Evolutionary conservation across 129 eudicot genomes (phyloP).

Genomic region (Artemisia annua): DNA sequence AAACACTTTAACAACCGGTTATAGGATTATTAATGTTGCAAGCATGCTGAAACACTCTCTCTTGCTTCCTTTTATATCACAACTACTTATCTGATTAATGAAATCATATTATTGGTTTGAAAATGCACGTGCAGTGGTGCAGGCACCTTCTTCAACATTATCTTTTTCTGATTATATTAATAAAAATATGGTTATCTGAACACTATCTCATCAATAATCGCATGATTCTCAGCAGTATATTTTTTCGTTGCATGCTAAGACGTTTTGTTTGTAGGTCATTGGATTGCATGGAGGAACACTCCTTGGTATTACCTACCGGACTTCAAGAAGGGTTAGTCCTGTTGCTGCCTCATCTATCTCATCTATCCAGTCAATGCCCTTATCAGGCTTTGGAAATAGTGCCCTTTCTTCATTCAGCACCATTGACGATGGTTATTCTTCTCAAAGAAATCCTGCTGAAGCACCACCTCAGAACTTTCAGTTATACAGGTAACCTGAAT

Average conservation of each 20-base stretch:
- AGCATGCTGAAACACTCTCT: not conserved
- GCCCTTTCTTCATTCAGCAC: conserved; percentile 73
- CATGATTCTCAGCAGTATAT: not conserved
- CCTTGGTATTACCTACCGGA: conserved; percentile 88
- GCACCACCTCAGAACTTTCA: conserved; percentile 91
- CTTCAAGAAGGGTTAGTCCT: conserved; percentile 82
- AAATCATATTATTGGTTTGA: not conserved
- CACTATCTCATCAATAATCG: not conserved
- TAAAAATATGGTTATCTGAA: not conserved
- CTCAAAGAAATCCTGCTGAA: conserved; percentile 61
- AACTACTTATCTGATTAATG: no score
- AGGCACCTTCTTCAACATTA: not conserved
- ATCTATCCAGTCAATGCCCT: conserved; percentile 90
- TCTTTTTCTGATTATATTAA: not conserved
- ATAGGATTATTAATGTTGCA: not conserved
- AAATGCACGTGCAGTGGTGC: not conserved
- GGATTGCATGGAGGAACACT: conserved; percentile 97
- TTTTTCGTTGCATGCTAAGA: not conserved
- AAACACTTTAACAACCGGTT: not conserved
- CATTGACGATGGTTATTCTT: conserved; percentile 65
- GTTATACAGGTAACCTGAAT: conserved; percentile 55
- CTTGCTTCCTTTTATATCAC: not conserved
- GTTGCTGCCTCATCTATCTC: conserved; percentile 92
- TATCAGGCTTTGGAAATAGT: conserved; percentile 74
- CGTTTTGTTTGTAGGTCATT: conserved; percentile 46